phyloP scores from a whole-genome alignment of 805 yeast genomes.

The Yamadazyma endophytica region DNA sequence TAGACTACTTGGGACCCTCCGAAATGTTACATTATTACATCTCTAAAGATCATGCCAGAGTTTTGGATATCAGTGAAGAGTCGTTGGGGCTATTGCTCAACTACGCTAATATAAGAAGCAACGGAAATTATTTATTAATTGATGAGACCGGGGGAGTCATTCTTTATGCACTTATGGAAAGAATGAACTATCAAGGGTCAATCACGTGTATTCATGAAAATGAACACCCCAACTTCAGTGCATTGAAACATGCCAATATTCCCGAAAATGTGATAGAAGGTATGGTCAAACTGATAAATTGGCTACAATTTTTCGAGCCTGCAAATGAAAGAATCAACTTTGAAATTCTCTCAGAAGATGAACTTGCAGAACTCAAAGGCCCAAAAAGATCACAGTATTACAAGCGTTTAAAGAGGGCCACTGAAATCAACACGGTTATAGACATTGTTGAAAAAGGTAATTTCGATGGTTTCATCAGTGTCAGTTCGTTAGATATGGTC shows the following conservation, averaged over 20 bases:
- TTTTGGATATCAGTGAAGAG: conserved; percentile 82
- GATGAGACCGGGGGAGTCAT: conserved; percentile 97
- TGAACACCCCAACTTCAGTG: conserved; percentile 82
- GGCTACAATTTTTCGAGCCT: conserved; percentile 82
- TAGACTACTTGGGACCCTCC: conserved; percentile 69
- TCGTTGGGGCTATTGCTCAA: conserved; percentile 73
- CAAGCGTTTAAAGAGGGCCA: conserved; percentile 58
- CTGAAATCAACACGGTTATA: conserved; percentile 46
- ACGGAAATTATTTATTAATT: conserved; percentile 80
- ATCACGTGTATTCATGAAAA: conserved; percentile 82
- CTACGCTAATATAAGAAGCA: conserved; percentile 79
- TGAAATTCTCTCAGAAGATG: conserved; percentile 47
- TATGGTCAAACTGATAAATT: conserved; percentile 66
- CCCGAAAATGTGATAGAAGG: conserved; percentile 46
- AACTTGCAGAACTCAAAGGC: conserved; percentile 52
- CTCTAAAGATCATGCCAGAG: conserved; percentile 70
- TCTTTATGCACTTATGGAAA: conserved; percentile 78
- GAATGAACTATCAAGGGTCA: conserved; percentile 76
- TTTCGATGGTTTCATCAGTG: conserved; percentile 74
- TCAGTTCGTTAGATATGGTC: conserved; percentile 67
- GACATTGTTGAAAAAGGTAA: conserved; percentile 46
- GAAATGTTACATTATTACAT: conserved; percentile 68
- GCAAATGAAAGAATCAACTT: conserved; percentile 50
- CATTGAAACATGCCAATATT: conserved; percentile 63
- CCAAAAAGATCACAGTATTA: conserved; percentile 62